Evolutionary conservation across 257 asterid genomes (phyloP).

Genomic region (Eustoma russellianum): DNA sequence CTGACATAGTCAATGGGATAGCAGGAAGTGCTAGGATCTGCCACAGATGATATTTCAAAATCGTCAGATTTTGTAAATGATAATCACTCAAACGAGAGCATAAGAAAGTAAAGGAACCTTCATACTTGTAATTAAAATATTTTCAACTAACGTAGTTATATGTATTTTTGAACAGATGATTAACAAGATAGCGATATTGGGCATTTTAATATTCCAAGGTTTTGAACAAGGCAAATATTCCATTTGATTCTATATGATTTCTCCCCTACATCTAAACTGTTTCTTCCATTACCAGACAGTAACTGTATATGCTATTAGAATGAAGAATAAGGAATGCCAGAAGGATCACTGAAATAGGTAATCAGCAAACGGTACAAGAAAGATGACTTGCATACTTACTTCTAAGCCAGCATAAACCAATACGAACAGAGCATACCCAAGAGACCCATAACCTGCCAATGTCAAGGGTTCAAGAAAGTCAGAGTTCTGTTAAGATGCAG

Average conservation of each 20-base stretch:
- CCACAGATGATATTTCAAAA: conserved; percentile 12
- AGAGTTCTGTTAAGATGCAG: neutral
- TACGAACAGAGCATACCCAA: conserved; percentile 91
- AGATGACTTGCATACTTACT: conserved; percentile 38
- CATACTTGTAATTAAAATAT: too few species aligned
- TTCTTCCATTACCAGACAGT: too few species aligned
- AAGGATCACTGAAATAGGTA: too few species aligned
- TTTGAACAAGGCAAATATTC: too few species aligned
- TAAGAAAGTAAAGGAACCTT: too few species aligned
- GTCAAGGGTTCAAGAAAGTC: conserved; percentile 1
- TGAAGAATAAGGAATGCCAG: neutral
- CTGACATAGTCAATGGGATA: conserved; percentile 93
- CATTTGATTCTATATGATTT: neutral
- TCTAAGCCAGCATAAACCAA: conserved; percentile 91
- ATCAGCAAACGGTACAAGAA: too few species aligned
- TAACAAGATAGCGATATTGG: too few species aligned
- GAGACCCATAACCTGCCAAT: conserved; percentile 75
- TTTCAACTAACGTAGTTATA: too few species aligned
- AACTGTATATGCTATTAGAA: neutral
- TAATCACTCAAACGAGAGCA: too few species aligned
- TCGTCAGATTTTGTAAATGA: neutral
- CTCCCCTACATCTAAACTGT: neutral
- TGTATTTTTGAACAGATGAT: too few species aligned
- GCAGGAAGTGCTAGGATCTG: conserved; percentile 95
- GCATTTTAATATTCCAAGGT: too few species aligned